Conservation (phyloP, 129 eudicot genomes). For the Centella asiatica region DNA sequence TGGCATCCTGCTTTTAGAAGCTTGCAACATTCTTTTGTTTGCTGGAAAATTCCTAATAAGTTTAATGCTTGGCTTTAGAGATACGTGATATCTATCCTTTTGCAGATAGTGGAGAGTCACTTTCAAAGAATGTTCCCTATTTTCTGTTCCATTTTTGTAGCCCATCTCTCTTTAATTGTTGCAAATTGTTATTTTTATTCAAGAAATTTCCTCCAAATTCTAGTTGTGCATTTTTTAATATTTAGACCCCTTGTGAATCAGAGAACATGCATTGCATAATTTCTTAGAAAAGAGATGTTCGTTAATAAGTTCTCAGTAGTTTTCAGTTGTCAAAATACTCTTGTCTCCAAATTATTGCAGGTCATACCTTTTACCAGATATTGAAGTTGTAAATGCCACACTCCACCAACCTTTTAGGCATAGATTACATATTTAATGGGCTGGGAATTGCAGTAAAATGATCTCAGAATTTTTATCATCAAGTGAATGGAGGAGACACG, state of each 20-base stretch:
- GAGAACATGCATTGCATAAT: neutral
- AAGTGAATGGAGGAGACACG: constrained; percentile 55
- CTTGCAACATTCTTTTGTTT: too few relatives aligned
- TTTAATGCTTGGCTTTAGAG: too few relatives aligned
- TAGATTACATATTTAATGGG: constrained; percentile 19
- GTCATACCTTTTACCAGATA: constrained; percentile 12
- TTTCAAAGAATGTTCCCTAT: too few relatives aligned
- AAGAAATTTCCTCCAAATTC: neutral
- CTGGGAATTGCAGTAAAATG: constrained; percentile 42
- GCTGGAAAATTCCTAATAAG: too few relatives aligned
- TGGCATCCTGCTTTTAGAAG: too few relatives aligned
- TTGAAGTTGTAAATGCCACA: constrained; percentile 14
- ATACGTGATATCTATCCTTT: too few relatives aligned
- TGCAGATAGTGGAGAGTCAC: too few relatives aligned
- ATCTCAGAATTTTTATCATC: constrained; percentile 27
- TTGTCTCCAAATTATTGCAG: constrained; percentile 15
- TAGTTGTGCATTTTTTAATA: neutral
- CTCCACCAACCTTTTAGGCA: constrained; percentile 10
- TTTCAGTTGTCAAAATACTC: neutral
- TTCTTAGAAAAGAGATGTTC: too few relatives aligned
- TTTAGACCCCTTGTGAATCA: neutral
- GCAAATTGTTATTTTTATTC: neutral
- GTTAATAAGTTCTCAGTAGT: neutral
- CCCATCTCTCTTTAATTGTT: neutral
- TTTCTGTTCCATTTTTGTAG: neutral